Evolutionary conservation across 2,329 filamentous ascomycete species (phyloP).

Genomic region (Pyrenochaeta sp.): DNA sequence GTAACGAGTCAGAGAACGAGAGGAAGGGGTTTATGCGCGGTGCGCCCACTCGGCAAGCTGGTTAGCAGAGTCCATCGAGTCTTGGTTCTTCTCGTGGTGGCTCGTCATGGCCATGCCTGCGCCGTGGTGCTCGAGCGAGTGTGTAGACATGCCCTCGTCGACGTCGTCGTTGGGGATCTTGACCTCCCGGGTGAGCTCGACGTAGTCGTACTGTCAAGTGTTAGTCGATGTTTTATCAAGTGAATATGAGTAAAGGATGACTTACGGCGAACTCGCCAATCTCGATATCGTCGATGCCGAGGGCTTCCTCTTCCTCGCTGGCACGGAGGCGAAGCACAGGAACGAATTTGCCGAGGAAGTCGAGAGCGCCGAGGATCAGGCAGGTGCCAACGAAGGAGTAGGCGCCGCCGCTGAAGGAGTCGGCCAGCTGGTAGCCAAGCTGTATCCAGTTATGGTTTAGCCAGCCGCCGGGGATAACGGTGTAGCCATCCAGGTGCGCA

Average conservation of each 20-base stretch:
- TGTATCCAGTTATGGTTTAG: conserved; percentile 85
- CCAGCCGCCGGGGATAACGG: conserved; percentile 78
- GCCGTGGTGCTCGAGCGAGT: conserved; percentile 40
- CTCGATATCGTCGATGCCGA: conserved; percentile 88
- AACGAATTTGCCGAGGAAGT: conserved; percentile 78
- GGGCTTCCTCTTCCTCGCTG: conserved; percentile 78
- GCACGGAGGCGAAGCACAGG: conserved; percentile 79
- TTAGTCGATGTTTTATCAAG: background rate
- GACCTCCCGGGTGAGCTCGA: conserved; percentile 77
- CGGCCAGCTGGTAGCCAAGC: conserved; percentile 82
- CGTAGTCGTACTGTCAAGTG: conserved; percentile 76
- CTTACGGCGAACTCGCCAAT: conserved; percentile 87
- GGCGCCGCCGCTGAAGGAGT: conserved; percentile 76
- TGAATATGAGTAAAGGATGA: conserved; percentile 14
- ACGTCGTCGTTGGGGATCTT: conserved; percentile 48
- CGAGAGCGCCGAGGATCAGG: conserved; percentile 68
- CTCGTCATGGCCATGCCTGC: conserved; percentile 36
- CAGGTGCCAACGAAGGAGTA: conserved; percentile 84
- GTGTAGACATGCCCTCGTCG: conserved; percentile 47
- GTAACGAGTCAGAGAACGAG: background rate
- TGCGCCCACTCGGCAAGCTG: conserved; percentile 49
- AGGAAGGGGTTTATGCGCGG: conserved; percentile 27
- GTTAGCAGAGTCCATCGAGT: conserved; percentile 45
- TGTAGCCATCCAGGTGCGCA: conserved; percentile 77
- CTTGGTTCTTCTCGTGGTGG: conserved; percentile 50